These are phyloP conservation scores for Globisporangium spinosum DNA, from an alignment of 352 stramenopile species.

Conservation along the genomic window DNA sequence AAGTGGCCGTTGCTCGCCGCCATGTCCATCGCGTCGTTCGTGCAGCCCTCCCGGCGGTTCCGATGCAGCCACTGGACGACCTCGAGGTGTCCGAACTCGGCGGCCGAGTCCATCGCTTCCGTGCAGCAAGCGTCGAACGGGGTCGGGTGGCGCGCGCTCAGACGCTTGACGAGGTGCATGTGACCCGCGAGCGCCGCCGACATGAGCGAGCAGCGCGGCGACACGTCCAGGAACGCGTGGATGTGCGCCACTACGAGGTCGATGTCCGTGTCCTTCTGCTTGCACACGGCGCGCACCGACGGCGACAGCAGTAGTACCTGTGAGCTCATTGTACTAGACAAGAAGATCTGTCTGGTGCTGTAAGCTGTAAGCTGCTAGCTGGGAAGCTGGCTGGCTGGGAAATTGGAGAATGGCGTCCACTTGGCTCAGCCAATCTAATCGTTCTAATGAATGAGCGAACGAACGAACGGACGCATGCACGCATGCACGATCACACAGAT, in stretches of 20 bases:
- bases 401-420: background rate
- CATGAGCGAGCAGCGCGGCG: constrained; percentile 46
- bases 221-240: constrained; percentile 54
- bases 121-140: constrained; percentile 26
- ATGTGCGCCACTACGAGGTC: constrained; percentile 50
- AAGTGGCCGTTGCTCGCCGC: constrained; percentile 28
- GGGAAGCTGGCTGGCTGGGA: background rate
- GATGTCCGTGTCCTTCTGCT: constrained; percentile 35
- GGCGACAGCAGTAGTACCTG: constrained; percentile 30
- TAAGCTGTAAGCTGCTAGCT: background rate
- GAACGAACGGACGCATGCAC: background rate
- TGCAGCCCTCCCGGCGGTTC: constrained; percentile 29
- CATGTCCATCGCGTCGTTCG: constrained; percentile 34
- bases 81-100: constrained; percentile 23
- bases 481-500: background rate
- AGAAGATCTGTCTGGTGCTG: background rate
- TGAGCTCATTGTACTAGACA: background rate
- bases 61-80: constrained; percentile 34
- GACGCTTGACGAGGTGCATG: constrained; percentile 49
- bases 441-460: no score
- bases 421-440: background rate
- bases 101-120: constrained; percentile 33
- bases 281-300: constrained; percentile 44
- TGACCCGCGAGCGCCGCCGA: constrained; percentile 48
- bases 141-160: constrained; percentile 32